These are phyloP conservation scores for Didymella arachidicola DNA, from an alignment of 2,329 filamentous ascomycete genomes.

Conservation along the genomic window DNA sequence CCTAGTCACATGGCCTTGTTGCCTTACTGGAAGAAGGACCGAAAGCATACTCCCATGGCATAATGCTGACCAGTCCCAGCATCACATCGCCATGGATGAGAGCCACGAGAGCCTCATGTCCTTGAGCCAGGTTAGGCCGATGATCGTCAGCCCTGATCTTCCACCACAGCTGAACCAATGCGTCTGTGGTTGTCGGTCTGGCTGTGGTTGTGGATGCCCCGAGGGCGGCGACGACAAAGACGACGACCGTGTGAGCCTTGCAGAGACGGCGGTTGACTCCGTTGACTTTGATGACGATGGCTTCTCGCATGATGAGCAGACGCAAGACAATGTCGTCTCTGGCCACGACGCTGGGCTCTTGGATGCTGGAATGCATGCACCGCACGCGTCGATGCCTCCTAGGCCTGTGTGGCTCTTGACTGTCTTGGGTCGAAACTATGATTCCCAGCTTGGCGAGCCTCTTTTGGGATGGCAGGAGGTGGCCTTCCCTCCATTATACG, in stretches of 20 bases:
- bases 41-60: not conserved
- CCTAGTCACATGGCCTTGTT: too few relatives aligned
- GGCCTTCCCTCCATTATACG: too few relatives aligned
- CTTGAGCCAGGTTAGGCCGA: constrained; percentile 13
- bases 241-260: constrained; percentile 2
- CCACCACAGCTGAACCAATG: constrained; percentile 35
- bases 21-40: too few relatives aligned
- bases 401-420: too few relatives aligned
- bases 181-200: constrained; percentile 36
- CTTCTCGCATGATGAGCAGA: not conserved
- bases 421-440: too few relatives aligned
- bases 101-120: constrained; percentile 7
- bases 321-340: not conserved
- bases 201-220: constrained; percentile 27
- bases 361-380: not conserved
- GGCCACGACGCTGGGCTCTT: not conserved
- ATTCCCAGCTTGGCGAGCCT: too few relatives aligned
- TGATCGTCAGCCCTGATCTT: constrained; percentile 18
- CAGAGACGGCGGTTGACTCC: constrained; percentile 15
- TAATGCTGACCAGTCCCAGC: not conserved
- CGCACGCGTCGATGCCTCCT: not conserved
- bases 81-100: constrained; percentile 7
- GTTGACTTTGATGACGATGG: constrained; percentile 2
- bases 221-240: constrained; percentile 23
- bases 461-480: too few relatives aligned